A percentile compares a stretch with the other conserved stretches of the same genome.
Conservation (phyloP, 805 yeast genomes). For the Zygosaccharomyces pseudorouxii region DNA sequence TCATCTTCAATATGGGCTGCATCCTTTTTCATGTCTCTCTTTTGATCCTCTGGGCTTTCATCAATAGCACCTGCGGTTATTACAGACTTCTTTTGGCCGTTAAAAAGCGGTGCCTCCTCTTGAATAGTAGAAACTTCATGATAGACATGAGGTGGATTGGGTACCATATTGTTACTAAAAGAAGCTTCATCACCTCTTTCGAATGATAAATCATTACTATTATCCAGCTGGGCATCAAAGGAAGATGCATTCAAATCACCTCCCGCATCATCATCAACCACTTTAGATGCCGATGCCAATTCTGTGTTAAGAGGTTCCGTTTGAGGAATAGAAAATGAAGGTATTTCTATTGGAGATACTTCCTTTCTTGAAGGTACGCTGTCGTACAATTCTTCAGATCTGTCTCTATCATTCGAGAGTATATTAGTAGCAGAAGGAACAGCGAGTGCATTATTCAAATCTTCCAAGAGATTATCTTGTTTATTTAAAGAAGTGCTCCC, state of each 20-base stretch:
- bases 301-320: constrained; percentile 1
- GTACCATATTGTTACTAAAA: constrained; percentile 21
- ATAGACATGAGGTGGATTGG: constrained; percentile 15
- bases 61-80: neutral
- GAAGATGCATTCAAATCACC: constrained; percentile 9
- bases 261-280: constrained; percentile 13
- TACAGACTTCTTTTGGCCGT: constrained; percentile 3
- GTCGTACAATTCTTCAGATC: constrained; percentile 3
- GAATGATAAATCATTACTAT: constrained; percentile 33
- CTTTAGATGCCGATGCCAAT: neutral
- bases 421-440: constrained; percentile 18
- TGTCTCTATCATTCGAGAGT: constrained; percentile 23
- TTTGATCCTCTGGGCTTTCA: neutral
- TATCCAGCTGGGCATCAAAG: constrained; percentile 16
- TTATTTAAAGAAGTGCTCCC: constrained; percentile 1
- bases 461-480: constrained; percentile 21
- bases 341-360: neutral
- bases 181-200: constrained; percentile 35
- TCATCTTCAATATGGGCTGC: constrained; percentile 38
- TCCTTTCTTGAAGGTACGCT: neutral
- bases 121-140: constrained; percentile 34
- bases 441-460: constrained; percentile 28
- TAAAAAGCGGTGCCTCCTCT: constrained; percentile 23
- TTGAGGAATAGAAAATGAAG: constrained; percentile 3
- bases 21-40: neutral